These are phyloP conservation scores for Coniochaeta sp. DNA, from an alignment of 2,329 filamentous ascomycete genomes.

Conservation along the genomic window DNA sequence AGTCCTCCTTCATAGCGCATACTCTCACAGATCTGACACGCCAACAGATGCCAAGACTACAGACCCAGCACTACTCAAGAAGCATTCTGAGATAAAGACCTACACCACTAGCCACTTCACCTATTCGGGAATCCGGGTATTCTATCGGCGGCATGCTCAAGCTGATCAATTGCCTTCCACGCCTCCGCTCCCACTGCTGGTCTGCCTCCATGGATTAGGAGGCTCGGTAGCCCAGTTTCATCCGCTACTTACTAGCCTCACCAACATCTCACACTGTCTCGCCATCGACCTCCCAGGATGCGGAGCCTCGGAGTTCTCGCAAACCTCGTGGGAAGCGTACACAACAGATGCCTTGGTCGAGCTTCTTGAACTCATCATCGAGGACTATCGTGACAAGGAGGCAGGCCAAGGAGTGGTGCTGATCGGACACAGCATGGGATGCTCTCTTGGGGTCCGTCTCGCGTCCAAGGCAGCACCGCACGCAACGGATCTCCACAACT, in stretches of 20 bases:
- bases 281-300: slow-evolving; percentile 89
- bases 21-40: background rate
- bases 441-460: slow-evolving; percentile 66
- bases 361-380: slow-evolving; percentile 67
- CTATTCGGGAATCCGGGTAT: slow-evolving; percentile 73
- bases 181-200: slow-evolving; percentile 74
- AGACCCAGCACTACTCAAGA: slow-evolving; percentile 74
- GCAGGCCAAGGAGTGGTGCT: slow-evolving; percentile 66
- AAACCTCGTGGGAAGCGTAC: slow-evolving; percentile 70
- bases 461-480: slow-evolving; percentile 43
- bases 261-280: slow-evolving; percentile 75
- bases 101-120: slow-evolving; percentile 65
- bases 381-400: slow-evolving; percentile 60
- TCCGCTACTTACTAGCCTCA: slow-evolving; percentile 69
- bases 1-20: background rate
- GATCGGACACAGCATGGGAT: slow-evolving; percentile 87
- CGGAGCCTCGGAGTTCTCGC: slow-evolving; percentile 69
- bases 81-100: slow-evolving; percentile 62
- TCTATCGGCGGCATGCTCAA: slow-evolving; percentile 76
- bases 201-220: slow-evolving; percentile 91
- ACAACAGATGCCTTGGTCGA: slow-evolving; percentile 66
- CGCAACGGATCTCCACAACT: slow-evolving; percentile 43
- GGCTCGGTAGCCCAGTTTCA: slow-evolving; percentile 86
- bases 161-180: slow-evolving; percentile 69
- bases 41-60: slow-evolving; percentile 36